Base-by-base conservation (phyloP, 2,329 filamentous ascomycete species). In the Colletotrichum sp. region DNA sequence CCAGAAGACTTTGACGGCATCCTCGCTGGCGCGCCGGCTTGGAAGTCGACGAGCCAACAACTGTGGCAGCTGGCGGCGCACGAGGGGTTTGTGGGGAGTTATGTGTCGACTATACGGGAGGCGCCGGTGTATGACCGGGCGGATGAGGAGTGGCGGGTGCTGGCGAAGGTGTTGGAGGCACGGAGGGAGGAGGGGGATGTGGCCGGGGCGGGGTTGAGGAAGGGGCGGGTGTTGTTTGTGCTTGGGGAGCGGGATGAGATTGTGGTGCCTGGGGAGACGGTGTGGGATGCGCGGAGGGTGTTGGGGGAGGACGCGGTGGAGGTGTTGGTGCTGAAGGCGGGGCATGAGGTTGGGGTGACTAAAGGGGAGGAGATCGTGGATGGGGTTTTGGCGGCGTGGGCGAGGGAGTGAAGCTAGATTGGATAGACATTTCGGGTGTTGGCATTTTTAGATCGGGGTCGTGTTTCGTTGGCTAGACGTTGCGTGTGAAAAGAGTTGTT, bases 31-130 rank as follows among this genome's bases (percentile, higher is more conserved):
- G n/a, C n/a, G n/a, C n/a, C n/a, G n/a, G n/a, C n/a, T n/a, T n/a
- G n/a, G n/a, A n/a, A n/a, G n/a, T n/a, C n/a, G n/a, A n/a, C n/a
- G n/a, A n/a, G n/a, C n/a, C n/a, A n/a, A n/a, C n/a, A n/a, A n/a
- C n/a, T n/a, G 61, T 96, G 94, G 93, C 94, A 96, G 83, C 84
- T 95, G 24, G 85, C 88, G 43, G 81, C 89, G 32, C 94, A 96
- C 81, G 80, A 82, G 2, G 95, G 94, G 0, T 96, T 95, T 80
- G 86, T 95, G 7, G 86, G 87, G 4, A 90, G 94, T 0, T 96
- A 96, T 80, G 89, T 95, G 79, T 94, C 91, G 73, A 92, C 90
- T 34, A 93, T 96, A 78, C 89, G 92, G 24, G 85, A 94, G 79
- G 93, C 92, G 3, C 95, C 94, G 0, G 91, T 96, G 26, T 91